phyloP scores from a whole-genome alignment of 768 basidiomycete genomes.

The Kwoniella bestiolae region DNA sequence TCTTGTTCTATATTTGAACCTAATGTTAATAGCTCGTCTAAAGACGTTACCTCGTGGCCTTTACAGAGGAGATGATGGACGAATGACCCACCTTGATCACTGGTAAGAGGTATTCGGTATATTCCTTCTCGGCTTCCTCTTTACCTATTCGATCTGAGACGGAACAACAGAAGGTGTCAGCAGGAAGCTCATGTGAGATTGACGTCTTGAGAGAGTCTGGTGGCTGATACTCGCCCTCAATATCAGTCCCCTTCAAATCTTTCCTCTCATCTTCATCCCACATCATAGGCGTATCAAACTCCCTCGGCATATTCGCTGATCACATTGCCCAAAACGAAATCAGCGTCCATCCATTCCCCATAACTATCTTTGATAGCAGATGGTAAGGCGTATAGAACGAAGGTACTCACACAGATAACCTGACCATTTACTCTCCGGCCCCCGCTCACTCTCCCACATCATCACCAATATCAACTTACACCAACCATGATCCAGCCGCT shows the following conservation, averaged over 20 bases:
- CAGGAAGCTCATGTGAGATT: too few species aligned
- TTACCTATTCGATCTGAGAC: slow-evolving; percentile 80
- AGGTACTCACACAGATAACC: slow-evolving; percentile 72
- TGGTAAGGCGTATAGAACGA: too few species aligned
- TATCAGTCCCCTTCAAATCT: slow-evolving; percentile 79
- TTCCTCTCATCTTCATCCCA: slow-evolving; percentile 76
- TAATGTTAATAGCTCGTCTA: too few species aligned
- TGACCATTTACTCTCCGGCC: slow-evolving; percentile 68
- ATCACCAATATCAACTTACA: slow-evolving; percentile 84
- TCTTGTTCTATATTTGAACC: too few species aligned
- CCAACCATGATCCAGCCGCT: slow-evolving; percentile 75
- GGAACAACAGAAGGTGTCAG: neutral
- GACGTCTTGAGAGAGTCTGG: neutral
- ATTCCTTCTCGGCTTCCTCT: slow-evolving; percentile 77
- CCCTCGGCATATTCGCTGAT: slow-evolving; percentile 68
- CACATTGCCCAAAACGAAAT: neutral
- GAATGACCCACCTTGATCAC: slow-evolving; percentile 66
- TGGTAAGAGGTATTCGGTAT: slow-evolving; percentile 69
- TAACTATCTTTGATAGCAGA: too few species aligned
- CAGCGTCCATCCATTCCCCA: neutral
- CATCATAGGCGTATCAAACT: slow-evolving; percentile 92
- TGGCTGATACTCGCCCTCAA: slow-evolving; percentile 77
- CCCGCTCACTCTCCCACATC: slow-evolving; percentile 88
- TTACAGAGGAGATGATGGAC: neutral
- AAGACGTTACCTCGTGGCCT: too few species aligned